Evolutionary conservation across 2,329 filamentous ascomycete species (phyloP), one percentile per base, ranked within the genome.

Genomic region (Diplodia corticola): DNA sequence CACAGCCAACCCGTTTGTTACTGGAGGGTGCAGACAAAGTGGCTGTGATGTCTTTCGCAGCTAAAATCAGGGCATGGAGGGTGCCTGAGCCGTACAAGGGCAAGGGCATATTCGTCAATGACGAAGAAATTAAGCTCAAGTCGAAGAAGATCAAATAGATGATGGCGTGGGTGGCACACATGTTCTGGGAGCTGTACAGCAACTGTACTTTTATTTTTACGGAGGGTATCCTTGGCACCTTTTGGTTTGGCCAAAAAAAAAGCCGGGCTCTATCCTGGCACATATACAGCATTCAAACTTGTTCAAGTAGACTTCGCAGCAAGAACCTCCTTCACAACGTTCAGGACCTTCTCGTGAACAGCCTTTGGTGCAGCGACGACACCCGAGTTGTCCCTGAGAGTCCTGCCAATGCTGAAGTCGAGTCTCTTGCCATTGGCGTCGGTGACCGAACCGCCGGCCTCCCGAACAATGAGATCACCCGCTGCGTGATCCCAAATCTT

Each of bases 401-500:
- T 98, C 76, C 95, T 85, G 59, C 95, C 95, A 65, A 89, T 86
- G 73, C 88, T 87, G 78, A 99, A 99, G 78, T 99, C 90, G 67
- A 99, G 83, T 68, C 88, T 85, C 76, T 91, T 91, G 72, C 96
- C 95, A 68, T 90, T 85, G 48, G 93, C 90, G 79, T 99, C 96
- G 1, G 93, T 96, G 64, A 99, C 94, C 74, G 91, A 84, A 57
- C 95, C 96, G 61, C 95, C 95, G 2, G 95, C 93, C 80, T 99
- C 96, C 66, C 93, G 86, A 48, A 98, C 95, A 71, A 99, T 93
- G 67, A 99, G 81, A 73, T 97, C 93, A 48, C 95, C 95, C 13
- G 94, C 95, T 20, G 95, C 95, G 78, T 99, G 95, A 76, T 99
- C 95, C 95, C 95, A 99, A 71, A 99, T 99, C 87, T 99, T 99